These are phyloP conservation scores for Alternaria ethzedia DNA, from an alignment of 2,329 filamentous ascomycete genomes.

Conservation along the genomic window DNA sequence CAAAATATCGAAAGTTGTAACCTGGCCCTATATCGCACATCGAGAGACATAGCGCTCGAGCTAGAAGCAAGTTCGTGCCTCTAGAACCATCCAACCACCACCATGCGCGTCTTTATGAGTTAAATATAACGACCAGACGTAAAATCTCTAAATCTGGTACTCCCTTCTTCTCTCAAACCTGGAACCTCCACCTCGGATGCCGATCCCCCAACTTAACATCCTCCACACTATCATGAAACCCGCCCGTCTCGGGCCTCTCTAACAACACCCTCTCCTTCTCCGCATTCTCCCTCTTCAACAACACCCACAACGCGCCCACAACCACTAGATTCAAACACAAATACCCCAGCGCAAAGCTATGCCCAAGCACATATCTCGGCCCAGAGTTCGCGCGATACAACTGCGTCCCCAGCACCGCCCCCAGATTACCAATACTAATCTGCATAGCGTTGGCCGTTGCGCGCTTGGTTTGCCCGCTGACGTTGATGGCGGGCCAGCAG, in stretches of 20 bases:
- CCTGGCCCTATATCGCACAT: too few species aligned
- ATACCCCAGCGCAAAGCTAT: constrained; percentile 46
- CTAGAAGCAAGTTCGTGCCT: too few species aligned
- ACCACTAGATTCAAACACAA: constrained; percentile 41
- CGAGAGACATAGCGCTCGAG: too few species aligned
- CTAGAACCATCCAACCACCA: too few species aligned
- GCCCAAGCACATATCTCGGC: constrained; percentile 46
- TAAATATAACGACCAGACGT: too few species aligned
- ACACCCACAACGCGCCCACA: constrained; percentile 36
- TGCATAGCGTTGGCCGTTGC: constrained; percentile 58
- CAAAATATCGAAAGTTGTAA: too few species aligned
- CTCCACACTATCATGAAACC: constrained; percentile 40
- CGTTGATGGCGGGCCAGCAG: constrained; percentile 61
- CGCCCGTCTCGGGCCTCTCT: constrained; percentile 33
- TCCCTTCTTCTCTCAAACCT: too few species aligned
- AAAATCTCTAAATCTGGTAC: too few species aligned
- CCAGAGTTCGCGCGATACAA: constrained; percentile 43
- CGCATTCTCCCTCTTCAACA: constrained; percentile 42
- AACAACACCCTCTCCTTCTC: constrained; percentile 34
- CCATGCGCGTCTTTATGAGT: too few species aligned
- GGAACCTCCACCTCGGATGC: constrained; percentile 48
- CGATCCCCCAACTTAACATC: constrained; percentile 41
- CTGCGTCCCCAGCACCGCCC: constrained; percentile 48
- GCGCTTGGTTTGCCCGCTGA: constrained; percentile 61
- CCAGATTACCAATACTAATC: constrained; percentile 58